A percentile compares a stretch with the other conserved stretches of the same genome.
phyloP scores from a whole-genome alignment of 495 filamentous ascomycete species.

The Penicillium daleae region DNA sequence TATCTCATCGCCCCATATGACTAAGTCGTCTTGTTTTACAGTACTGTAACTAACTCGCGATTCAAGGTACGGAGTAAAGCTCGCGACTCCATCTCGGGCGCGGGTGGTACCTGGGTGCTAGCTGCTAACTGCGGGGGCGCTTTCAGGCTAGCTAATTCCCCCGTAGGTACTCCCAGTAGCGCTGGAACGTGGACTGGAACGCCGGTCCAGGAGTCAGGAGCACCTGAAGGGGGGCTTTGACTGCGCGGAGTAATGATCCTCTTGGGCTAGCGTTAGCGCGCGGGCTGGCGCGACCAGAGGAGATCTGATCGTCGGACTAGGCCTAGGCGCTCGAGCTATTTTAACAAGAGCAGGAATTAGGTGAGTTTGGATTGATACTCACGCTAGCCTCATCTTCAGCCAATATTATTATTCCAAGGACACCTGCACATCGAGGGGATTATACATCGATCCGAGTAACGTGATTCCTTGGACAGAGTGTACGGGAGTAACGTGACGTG shows the following conservation, averaged over 20 bases:
- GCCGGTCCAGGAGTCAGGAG: background rate
- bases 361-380: background rate
- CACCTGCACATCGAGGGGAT: no score
- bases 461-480: background rate
- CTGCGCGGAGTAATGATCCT: slow-evolving; percentile 31
- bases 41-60: no score
- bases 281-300: slow-evolving; percentile 27
- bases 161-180: background rate
- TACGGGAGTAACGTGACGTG: background rate
- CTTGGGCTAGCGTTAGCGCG: slow-evolving; percentile 25
- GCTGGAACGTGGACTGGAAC: slow-evolving; percentile 7
- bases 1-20: background rate
- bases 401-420: no score
- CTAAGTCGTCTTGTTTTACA: background rate
- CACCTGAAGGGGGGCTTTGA: slow-evolving; percentile 8
- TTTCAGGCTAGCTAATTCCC: background rate
- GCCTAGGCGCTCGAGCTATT: background rate
- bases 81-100: background rate
- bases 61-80: no score
- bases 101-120: slow-evolving; percentile 1
- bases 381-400: background rate
- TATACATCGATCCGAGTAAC: background rate
- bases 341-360: background rate
- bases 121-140: no score
- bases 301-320: slow-evolving; percentile 28